These are phyloP conservation scores for Pythium aristosporum DNA, from an alignment of 352 stramenopile species.

Conservation along the genomic window DNA sequence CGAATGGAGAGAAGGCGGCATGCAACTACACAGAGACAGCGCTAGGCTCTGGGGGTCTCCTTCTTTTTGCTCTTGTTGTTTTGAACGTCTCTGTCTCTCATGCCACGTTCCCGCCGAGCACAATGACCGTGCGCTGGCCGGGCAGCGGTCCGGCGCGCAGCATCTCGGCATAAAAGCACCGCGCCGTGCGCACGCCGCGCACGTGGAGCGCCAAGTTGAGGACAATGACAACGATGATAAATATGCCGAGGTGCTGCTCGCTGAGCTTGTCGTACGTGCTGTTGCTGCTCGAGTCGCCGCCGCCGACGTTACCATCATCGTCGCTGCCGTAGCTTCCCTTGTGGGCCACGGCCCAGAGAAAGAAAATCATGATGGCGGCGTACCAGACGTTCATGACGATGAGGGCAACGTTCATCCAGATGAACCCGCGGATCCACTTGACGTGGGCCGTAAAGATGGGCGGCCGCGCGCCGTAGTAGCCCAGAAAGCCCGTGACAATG, in stretches of 20 bases:
- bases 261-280: constrained; percentile 26
- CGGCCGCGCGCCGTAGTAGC: constrained; percentile 54
- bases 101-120: constrained; percentile 16
- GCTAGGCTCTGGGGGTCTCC: no score
- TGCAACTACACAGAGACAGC: background rate
- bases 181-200: constrained; percentile 38
- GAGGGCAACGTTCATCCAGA: constrained; percentile 76
- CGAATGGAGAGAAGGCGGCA: background rate
- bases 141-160: constrained; percentile 23
- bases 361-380: constrained; percentile 47
- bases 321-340: background rate
- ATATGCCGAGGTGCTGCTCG: constrained; percentile 38
- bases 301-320: background rate
- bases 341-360: constrained; percentile 18
- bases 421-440: constrained; percentile 70
- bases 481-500: constrained; percentile 61
- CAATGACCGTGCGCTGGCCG: constrained; percentile 21
- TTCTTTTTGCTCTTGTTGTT: background rate
- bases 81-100: background rate
- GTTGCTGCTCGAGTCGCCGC: background rate
- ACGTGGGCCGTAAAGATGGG: constrained; percentile 58
- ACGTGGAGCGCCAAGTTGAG: constrained; percentile 65
- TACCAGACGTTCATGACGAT: constrained; percentile 67
- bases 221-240: constrained; percentile 50
- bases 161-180: constrained; percentile 40